These are phyloP conservation scores for Sporothrix dimorphospora DNA, from an alignment of 2,329 filamentous ascomycete species.

Conservation along the genomic window DNA sequence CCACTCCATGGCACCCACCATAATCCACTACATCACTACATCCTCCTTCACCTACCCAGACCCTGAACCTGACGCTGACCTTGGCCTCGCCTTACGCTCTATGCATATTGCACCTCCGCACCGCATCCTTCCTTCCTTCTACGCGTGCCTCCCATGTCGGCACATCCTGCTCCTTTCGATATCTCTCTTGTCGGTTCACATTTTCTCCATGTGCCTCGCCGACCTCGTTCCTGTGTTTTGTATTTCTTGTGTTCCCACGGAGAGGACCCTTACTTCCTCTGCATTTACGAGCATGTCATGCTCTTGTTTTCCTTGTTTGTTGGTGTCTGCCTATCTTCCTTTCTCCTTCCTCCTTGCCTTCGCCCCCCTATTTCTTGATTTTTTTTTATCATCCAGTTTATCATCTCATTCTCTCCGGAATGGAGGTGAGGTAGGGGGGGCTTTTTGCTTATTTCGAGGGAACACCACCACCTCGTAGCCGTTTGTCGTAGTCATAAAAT, in stretches of 20 bases:
- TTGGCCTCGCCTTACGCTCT: not conserved
- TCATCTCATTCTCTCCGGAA: not conserved
- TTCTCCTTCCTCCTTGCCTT: not conserved
- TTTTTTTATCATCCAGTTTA: not conserved
- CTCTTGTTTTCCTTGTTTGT: not conserved
- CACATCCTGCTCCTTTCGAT: not conserved
- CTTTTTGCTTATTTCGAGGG: not conserved
- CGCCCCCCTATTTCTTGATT: not conserved
- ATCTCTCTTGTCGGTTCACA: not conserved
- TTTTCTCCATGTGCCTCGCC: not conserved
- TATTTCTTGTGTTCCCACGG: not conserved
- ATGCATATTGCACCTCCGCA: not conserved
- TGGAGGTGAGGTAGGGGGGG: not conserved
- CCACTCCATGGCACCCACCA: not conserved
- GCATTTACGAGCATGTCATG: not conserved
- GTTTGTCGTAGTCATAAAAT: not conserved
- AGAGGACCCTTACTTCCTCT: not conserved
- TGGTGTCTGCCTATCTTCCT: not conserved
- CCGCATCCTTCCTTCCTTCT: slow-evolving; percentile 1
- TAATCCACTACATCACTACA: no score
- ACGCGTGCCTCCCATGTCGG: not conserved
- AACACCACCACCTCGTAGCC: not conserved
- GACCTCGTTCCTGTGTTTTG: not conserved
- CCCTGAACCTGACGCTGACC: not conserved
- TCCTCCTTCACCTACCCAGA: not conserved